phyloP scores from a whole-genome alignment of 768 basidiomycete genomes.

The Obba rivulosa region DNA sequence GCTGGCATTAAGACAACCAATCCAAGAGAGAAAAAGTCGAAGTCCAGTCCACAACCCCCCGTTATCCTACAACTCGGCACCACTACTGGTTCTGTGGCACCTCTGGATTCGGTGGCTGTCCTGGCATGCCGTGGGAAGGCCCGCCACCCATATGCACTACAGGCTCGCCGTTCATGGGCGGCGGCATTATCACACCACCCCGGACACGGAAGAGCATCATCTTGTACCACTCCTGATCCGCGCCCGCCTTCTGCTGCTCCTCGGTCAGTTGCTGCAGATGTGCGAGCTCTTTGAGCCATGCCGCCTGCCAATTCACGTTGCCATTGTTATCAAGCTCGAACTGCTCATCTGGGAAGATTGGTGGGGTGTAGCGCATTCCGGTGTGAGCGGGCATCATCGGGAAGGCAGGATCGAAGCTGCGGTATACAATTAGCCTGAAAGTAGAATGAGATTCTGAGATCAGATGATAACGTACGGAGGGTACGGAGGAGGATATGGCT shows the following conservation, averaged over 20 bases:
- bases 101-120: conserved; percentile 17
- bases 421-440: conserved; percentile 5
- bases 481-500: conserved; percentile 53
- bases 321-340: conserved; percentile 75
- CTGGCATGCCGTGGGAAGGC: conserved; percentile 17
- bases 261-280: conserved; percentile 70
- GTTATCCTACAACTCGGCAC: neutral
- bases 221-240: conserved; percentile 79
- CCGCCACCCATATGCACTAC: conserved; percentile 12
- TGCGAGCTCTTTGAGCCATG: conserved; percentile 77
- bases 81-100: conserved; percentile 12
- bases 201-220: conserved; percentile 83
- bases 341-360: conserved; percentile 63
- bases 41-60: neutral
- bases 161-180: conserved; percentile 15
- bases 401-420: conserved; percentile 72
- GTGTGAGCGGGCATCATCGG: conserved; percentile 46
- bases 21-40: neutral
- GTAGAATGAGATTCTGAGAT: neutral
- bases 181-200: conserved; percentile 56
- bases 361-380: conserved; percentile 57
- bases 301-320: conserved; percentile 72
- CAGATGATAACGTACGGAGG: conserved; percentile 36
- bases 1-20: conserved; percentile 8
- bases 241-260: conserved; percentile 79